Evolutionary conservation across 1,284 basidiomycete genomes (phyloP), one percentile per base, ranked within the genome.

Genomic region (Stereum hirsutum): DNA sequence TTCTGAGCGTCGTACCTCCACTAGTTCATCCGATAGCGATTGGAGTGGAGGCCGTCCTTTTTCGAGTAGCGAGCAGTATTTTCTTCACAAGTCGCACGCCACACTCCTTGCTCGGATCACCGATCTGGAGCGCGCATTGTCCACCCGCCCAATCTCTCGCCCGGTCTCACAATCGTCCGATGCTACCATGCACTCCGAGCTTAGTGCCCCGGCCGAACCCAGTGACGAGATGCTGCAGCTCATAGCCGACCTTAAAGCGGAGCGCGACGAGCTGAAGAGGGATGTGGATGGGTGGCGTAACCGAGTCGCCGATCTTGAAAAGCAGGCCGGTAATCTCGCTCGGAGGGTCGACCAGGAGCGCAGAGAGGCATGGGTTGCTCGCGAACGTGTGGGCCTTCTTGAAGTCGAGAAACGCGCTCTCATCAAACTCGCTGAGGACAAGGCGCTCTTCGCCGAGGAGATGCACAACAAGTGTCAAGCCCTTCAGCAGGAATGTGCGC

Each of bases 31-130:
- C 6, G 52, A 54, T 12, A 46, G 50, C 24, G 46, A 52, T 30
- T 50, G 42, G 50, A 34, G 53, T 52, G 47, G 54, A 21, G 59
- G 62, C 10, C 72, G 77, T 40, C 74, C 80, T 36, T 73, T 84
- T 33, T 65, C 69, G 17, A 57, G 67, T 40, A 80, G 72, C 56
- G 86, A 88, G 61, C 83, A 87, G 53, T 77, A 86, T 68, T 89
- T 89, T 75, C 71, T 87, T 58, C 77, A 81, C 61, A 81, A 84
- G 57, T 83, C 81, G 46, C 86, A 89, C 64, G 77, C 82, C 49
- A 74, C 85, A 40, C 77, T 89, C 48, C 70, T 89, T 48, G 73
- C 79, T 52, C 78, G 86, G 48, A 88, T 89, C 60, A 77, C 78
- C 43, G 84, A 87, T 53, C 67, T 89, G 49, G 85, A 89, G 58